These are phyloP conservation scores for Oropetium thomaeum DNA, from an alignment of 176 grass and related monocot species.

Conservation along the genomic window DNA sequence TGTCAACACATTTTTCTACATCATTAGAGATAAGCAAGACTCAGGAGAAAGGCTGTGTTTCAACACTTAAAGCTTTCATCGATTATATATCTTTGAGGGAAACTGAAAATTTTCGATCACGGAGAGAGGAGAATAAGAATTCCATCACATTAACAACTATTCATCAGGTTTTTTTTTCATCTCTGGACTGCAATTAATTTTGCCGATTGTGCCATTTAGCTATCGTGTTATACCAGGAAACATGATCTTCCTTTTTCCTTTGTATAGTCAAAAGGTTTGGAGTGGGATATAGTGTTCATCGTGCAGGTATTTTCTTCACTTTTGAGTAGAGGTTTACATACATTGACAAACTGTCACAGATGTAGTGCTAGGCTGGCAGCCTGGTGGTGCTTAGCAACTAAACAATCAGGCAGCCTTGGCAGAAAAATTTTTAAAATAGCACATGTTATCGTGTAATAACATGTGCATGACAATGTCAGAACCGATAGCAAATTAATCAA, in stretches of 20 bases:
- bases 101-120: slow-evolving; percentile 78
- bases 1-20: slow-evolving; percentile 78
- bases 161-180: slow-evolving; percentile 66
- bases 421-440: neutral
- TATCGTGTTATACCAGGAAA: slow-evolving; percentile 3
- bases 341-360: neutral
- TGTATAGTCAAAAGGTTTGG: slow-evolving; percentile 97
- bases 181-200: slow-evolving; percentile 15
- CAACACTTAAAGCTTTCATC: slow-evolving; percentile 68
- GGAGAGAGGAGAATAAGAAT: slow-evolving; percentile 82
- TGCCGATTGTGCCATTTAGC: slow-evolving; percentile 3
- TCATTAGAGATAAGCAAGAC: slow-evolving; percentile 45
- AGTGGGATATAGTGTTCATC: slow-evolving; percentile 95
- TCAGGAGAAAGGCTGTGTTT: slow-evolving; percentile 65
- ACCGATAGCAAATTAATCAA: neutral
- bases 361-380: neutral
- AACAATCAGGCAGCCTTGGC: neutral
- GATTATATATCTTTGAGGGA: slow-evolving; percentile 87
- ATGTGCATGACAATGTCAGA: neutral
- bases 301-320: slow-evolving; percentile 71
- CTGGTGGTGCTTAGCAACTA: neutral
- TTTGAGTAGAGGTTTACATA: slow-evolving; percentile 16
- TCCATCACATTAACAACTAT: slow-evolving; percentile 92
- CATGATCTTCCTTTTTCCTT: slow-evolving; percentile 30
- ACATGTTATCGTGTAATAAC: neutral